Evolutionary conservation across 2,329 filamentous ascomycete species (phyloP), one percentile per base, ranked within the genome.

Genomic region (Trichoderma oligosporum): DNA sequence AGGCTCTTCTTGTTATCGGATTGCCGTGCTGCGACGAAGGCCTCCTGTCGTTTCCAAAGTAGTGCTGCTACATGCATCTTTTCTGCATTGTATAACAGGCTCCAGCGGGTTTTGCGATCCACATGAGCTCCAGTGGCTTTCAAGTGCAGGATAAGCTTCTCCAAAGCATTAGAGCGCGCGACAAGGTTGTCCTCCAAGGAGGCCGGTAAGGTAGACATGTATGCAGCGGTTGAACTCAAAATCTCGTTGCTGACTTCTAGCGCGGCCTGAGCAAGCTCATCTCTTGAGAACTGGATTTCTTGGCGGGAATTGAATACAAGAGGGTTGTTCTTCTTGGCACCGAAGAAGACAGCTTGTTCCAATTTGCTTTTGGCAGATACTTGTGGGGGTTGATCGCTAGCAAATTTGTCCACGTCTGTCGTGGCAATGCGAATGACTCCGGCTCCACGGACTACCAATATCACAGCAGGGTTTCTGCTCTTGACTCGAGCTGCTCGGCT

Each of bases 301-400:
- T 82, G 78, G 61, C 83, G 82, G 41, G 85, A 82, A 41, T 87
- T 83, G 65, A 99, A 91, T 61, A 91, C 85, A n/a, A 99, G 74
- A n/a, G 93, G 88, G 65, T 91, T 97, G 66, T 89, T 85, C 61
- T 86, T 81, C 68, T 89, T 85, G 46, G 84, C 84, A 2, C 92
- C 92, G 68, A 91, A 97, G 73, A 97, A 97, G 1, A 97, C 88
- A 2, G 92, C 92, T 73, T 99, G 92, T 68, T 97, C 91, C 38
- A 99, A 80, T 72, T 94, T 96, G 73, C 85, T 89, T 73, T 91
- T 94, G 6, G 90, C 88, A 1, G 89, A 92, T 14, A 96, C 82
- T 62, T 78, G 73, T 1, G 83, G 84, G 4, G 82, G 78, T 53
- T 74, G 73, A 52, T 82, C 80, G 60, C 80, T 82, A 11, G 78